A percentile compares a stretch with the other conserved stretches of the same genome.
These are phyloP conservation scores for Cenchrus americanus DNA, from an alignment of 176 grass and related monocot species.

Conservation along the genomic window DNA sequence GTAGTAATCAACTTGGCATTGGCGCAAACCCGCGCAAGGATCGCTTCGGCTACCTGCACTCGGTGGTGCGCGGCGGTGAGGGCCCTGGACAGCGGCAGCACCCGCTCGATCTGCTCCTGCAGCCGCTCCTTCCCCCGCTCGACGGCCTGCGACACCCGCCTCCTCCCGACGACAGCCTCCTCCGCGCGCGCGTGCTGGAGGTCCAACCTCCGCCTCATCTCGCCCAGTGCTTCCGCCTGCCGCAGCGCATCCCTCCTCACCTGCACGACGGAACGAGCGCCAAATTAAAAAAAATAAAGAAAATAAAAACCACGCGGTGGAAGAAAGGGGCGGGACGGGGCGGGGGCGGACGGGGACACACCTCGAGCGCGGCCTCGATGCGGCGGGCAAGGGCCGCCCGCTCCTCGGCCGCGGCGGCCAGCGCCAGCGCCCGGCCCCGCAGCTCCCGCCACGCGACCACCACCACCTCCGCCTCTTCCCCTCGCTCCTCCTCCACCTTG, in stretches of 20 bases:
- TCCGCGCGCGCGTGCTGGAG: slow-evolving; percentile 31
- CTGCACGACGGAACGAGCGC: slow-evolving; percentile 5
- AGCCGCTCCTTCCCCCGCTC: slow-evolving; percentile 30
- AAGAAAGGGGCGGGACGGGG: background rate
- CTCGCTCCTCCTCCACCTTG: background rate
- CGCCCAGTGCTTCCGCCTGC: slow-evolving; percentile 53
- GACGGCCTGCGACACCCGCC: background rate
- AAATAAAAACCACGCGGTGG: background rate
- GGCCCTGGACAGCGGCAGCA: slow-evolving; percentile 50
- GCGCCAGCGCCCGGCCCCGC: background rate
- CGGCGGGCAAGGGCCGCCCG: slow-evolving; percentile 36
- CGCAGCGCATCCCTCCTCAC: slow-evolving; percentile 35
- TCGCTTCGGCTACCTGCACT: slow-evolving; percentile 27
- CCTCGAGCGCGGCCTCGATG: slow-evolving; percentile 50
- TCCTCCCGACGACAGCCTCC: slow-evolving; percentile 3
- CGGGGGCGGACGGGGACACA: background rate
- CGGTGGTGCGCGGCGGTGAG: slow-evolving; percentile 11
- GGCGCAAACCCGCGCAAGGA: background rate
- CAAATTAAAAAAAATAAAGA: background rate
- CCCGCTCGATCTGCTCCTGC: slow-evolving; percentile 40
- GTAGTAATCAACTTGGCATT: background rate
- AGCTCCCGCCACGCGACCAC: slow-evolving; percentile 34
- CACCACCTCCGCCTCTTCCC: background rate
- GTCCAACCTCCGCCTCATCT: slow-evolving; percentile 35
- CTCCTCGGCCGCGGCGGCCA: slow-evolving; percentile 35